Evolutionary conservation across 140 eudicot genomes (phyloP), one percentile per base, ranked within the genome.

Genomic region (Bidens hawaiensis): DNA sequence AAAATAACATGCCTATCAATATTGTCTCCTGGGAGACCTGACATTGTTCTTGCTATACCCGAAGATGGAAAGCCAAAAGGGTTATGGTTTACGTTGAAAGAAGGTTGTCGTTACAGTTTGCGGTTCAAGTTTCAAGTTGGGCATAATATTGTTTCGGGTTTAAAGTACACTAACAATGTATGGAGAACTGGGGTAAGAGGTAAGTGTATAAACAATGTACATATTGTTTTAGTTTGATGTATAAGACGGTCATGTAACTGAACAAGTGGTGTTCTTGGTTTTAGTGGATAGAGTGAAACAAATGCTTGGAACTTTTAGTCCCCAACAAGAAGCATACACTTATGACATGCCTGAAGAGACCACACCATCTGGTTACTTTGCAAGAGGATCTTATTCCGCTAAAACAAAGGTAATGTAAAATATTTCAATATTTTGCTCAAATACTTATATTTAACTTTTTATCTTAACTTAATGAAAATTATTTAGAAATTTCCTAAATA

Each of bases 171-270:
- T 52, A 84, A 81, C 74, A 68, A 70, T 11, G 87, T 84, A 6
- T 84, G 93, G 93, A 84, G 76, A 81, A 81, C 93, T 46, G 85
- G 93, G 19, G 69, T 84, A 24, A 82, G 72, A 27, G 89, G 89
- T 82, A 28, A 28, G 2, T 28, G 33, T 28, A 28, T 28, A 28
- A 28, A 28, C 33, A 2, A 5, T n/a, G n/a, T n/a, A n/a, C 0
- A 28, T 28, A 28, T 28, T 28, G 33, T 28, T 28, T 28, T 28
- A 28, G 33, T 28, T 2, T 28, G 33, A 28, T 28, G 5, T 5
- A 28, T 28, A 28, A 28, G 5, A 5, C 33, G 2, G 5, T 28
- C 5, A 28, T 28, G 33, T 28, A 28, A 28, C 33, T 18, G 2
- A 28, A 28, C 5, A 28, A 28, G 2, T 28, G 33, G 33, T 28